Conservation (phyloP, 805 yeast genomes). For the Blastobotrys robertii region DNA sequence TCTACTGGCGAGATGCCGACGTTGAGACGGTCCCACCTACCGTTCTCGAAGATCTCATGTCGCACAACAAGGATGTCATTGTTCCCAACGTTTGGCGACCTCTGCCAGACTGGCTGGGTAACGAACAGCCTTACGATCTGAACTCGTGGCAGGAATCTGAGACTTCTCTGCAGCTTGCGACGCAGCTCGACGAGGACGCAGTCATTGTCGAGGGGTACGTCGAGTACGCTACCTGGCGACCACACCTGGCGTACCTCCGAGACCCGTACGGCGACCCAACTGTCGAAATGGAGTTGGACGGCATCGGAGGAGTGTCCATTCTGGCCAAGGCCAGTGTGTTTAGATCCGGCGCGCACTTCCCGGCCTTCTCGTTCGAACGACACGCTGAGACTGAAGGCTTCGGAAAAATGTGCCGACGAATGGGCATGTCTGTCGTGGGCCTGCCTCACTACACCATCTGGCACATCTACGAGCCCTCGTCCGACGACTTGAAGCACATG, state of each 20-base stretch:
- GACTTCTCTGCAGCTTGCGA: slow-evolving; percentile 43
- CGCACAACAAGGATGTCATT: slow-evolving; percentile 81
- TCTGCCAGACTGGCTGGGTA: slow-evolving; percentile 80
- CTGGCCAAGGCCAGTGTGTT: slow-evolving; percentile 80
- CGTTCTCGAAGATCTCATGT: slow-evolving; percentile 86
- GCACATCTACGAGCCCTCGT: slow-evolving; percentile 95
- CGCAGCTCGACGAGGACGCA: slow-evolving; percentile 74
- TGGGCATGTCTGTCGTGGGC: slow-evolving; percentile 85
- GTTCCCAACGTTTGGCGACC: slow-evolving; percentile 99
- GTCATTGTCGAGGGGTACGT: slow-evolving; percentile 96
- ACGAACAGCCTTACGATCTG: slow-evolving; percentile 90
- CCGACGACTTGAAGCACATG: slow-evolving; percentile 77
- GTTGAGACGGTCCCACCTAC: slow-evolving; percentile 88
- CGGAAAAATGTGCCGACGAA: slow-evolving; percentile 78
- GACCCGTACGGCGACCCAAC: slow-evolving; percentile 88
- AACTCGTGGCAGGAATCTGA: slow-evolving; percentile 94
- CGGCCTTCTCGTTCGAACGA: slow-evolving; percentile 90
- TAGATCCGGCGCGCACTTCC: slow-evolving; percentile 84
- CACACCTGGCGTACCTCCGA: slow-evolving; percentile 87
- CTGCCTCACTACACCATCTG: slow-evolving; percentile 94
- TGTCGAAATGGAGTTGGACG: slow-evolving; percentile 87
- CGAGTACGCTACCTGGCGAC: slow-evolving; percentile 97
- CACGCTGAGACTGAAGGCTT: slow-evolving; percentile 98
- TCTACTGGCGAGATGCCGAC: slow-evolving; percentile 97
- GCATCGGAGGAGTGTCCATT: slow-evolving; percentile 96